Evolutionary conservation across 179 eudicot species (phyloP).

Genomic region (Carnegiea gigantea): DNA sequence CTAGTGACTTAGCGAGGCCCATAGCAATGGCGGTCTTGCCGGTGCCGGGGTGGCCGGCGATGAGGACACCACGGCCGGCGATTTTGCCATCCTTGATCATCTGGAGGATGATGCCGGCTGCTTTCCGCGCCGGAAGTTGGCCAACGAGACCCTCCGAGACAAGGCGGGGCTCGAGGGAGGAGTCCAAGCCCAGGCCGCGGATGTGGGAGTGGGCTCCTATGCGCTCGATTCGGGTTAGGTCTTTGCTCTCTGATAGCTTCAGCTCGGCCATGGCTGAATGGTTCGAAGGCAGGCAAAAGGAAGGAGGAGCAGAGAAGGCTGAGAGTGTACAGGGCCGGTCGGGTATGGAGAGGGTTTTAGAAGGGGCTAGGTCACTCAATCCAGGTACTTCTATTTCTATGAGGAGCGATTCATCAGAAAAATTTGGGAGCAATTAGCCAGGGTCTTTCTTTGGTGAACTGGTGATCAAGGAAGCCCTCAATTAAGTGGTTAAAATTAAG

Average conservation of each 20-base stretch:
- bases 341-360: background rate
- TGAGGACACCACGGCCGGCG: slow-evolving; percentile 86
- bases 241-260: slow-evolving; percentile 67
- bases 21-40: slow-evolving; percentile 95
- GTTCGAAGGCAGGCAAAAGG: background rate
- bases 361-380: background rate
- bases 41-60: slow-evolving; percentile 94
- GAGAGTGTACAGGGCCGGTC: background rate
- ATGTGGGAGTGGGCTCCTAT: slow-evolving; percentile 98
- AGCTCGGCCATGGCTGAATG: slow-evolving; percentile 66
- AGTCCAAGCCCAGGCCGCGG: slow-evolving; percentile 86
- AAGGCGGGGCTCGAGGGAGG: slow-evolving; percentile 68
- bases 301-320: slow-evolving; percentile 14
- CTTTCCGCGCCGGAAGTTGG: slow-evolving; percentile 73
- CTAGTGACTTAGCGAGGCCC: slow-evolving; percentile 88
- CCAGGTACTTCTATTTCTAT: too few relatives aligned
- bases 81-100: slow-evolving; percentile 87
- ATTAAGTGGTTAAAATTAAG: too few relatives aligned
- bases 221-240: slow-evolving; percentile 86
- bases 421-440: too few relatives aligned
- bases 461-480: too few relatives aligned
- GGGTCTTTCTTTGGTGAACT: too few relatives aligned
- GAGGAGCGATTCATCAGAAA: too few relatives aligned
- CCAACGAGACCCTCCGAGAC: slow-evolving; percentile 93
- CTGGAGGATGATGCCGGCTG: slow-evolving; percentile 90